A percentile compares a stretch with the other conserved stretches of the same genome.
These are phyloP conservation scores for Ogataea salicorniae DNA, from an alignment of 805 yeast species.

Conservation along the genomic window DNA sequence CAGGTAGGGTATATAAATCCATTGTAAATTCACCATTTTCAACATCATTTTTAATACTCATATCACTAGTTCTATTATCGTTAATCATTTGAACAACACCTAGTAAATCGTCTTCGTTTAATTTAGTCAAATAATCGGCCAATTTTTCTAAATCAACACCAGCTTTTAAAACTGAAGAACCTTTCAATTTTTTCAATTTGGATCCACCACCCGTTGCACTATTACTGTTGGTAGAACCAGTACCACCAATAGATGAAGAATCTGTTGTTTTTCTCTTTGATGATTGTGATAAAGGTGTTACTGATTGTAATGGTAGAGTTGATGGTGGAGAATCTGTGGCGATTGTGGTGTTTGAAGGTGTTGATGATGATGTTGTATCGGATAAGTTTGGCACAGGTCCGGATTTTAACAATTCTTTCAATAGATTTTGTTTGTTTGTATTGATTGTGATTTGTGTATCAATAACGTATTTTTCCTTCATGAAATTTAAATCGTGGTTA, in stretches of 20 bases:
- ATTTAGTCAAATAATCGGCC: constrained; percentile 83
- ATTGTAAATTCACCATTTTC: constrained; percentile 97
- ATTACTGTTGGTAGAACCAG: neutral
- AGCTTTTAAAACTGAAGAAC: constrained; percentile 57
- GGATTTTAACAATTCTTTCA: constrained; percentile 67
- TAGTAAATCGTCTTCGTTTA: constrained; percentile 86
- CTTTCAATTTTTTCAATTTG: constrained; percentile 45
- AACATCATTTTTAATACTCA: constrained; percentile 92
- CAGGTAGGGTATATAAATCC: constrained; percentile 93
- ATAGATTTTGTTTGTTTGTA: constrained; percentile 64
- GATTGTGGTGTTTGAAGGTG: neutral
- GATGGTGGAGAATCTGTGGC: constrained; percentile 9
- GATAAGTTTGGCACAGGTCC: constrained; percentile 64
- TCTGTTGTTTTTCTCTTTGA: constrained; percentile 2
- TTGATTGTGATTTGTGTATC: constrained; percentile 80
- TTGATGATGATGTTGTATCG: constrained; percentile 3
- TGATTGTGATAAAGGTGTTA: constrained; percentile 17
- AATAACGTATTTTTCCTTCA: constrained; percentile 65
- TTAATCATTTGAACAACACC: constrained; percentile 97
- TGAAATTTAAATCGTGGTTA: constrained; percentile 84
- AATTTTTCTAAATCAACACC: constrained; percentile 82
- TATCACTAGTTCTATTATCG: constrained; percentile 89
- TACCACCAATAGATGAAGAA: constrained; percentile 8
- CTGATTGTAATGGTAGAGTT: constrained; percentile 23
- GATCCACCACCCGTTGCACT: constrained; percentile 1